Base-by-base conservation (phyloP, 2,329 filamentous ascomycete species). In the Aspergillus pseudoterreus region DNA sequence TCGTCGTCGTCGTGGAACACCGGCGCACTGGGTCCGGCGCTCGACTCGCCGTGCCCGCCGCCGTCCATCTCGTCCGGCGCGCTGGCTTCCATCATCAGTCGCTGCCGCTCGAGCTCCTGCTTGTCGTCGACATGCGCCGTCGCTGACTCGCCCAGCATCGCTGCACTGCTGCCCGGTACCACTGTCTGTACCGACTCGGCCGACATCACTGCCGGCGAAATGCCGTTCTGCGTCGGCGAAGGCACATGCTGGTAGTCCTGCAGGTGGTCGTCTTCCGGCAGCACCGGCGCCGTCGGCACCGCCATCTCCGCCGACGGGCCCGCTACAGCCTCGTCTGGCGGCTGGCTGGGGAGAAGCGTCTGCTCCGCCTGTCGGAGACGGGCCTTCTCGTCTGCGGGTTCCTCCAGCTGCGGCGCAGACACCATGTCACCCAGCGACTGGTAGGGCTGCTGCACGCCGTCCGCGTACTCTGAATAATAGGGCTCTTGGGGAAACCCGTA, bases 331-430 rank as follows among this genome's bases (percentile, higher is more conserved):
- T 73, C 66, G 0, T 69, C 76, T 11, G 87, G 81, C 12, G 89
- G 92, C 61, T 85, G 85, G 63, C 91, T 96, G 2, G 92, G 92
- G 19, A 96, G 72, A 4, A 96, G 74, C 43, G 85, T 82, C 58
- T 86, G 82, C 71, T 96, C 92, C 38, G 90, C 90, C 52, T 83
- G 82, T 43, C 86, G 82, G 52, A 94, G 73, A 45, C 86, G 84
- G 53, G 95, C 86, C 70, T 96, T 96, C 57, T 97, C 94, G 11
- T 86, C 84, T 30, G 91, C 73, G 4, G 75, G 78, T 53, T 81
- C 81, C 50, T 90, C 84, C 66, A 59, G 82, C 79, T 50, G 78
- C 69, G 46, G 81, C 72, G 57, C 76, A 63, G 65, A 60, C 14
- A 67, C 42, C 53, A 63, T 61, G 9, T 59, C 57, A 14, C 59